Evolutionary conservation across 768 basidiomycete genomes (phyloP), one percentile per base, ranked within the genome.

Genomic region (Chalciporus piperatus): DNA sequence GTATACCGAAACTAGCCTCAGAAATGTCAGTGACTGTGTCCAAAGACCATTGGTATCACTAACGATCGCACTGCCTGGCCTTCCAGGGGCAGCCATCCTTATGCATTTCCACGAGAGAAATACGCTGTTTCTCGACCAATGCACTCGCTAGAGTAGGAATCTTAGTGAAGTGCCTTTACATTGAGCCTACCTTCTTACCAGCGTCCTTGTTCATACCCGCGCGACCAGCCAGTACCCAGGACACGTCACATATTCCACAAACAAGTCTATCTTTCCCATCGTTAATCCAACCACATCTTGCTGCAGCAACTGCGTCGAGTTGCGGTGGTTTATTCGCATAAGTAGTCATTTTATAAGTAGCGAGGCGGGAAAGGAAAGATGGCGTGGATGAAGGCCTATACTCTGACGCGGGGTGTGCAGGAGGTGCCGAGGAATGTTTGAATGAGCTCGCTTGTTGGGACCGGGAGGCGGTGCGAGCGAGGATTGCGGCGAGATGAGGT

Each of bases 41-140:
- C 40, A 13, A 46, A 7, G 35, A 51, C 14, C 14, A 40, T 3
- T 54, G 27, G 46, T 32, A 39, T 28, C 32, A 66, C 82, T 55
- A 60, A 92, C 90, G 71, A 66, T 91, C 87, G 58, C 90, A 92
- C 64, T 92, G 91, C 50, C 81, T 79, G 45, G 77, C 73, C 65
- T 81, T 88, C 91, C 91, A 93, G 3, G 91, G 90, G 62, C 91
- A 93, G 0, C 87, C 87, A 41, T 82, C 76, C 66, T 91, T 91
- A 64, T 93, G 91, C 61, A 78, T 77, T 4, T 80, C 78, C 1
- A 91, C 80, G 5, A 93, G 70, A 39, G 80, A 80, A 4, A 61
- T 54, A 13, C 79, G 79, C 64, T 92, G 91, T 59, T 85, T 91
- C 65, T 89, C 88, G 33, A 90, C 71, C 54, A 92, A 72, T 13